phyloP scores from a whole-genome alignment of 192 early-diverging fungal genomes.

The Coemansia guatemalensis region DNA sequence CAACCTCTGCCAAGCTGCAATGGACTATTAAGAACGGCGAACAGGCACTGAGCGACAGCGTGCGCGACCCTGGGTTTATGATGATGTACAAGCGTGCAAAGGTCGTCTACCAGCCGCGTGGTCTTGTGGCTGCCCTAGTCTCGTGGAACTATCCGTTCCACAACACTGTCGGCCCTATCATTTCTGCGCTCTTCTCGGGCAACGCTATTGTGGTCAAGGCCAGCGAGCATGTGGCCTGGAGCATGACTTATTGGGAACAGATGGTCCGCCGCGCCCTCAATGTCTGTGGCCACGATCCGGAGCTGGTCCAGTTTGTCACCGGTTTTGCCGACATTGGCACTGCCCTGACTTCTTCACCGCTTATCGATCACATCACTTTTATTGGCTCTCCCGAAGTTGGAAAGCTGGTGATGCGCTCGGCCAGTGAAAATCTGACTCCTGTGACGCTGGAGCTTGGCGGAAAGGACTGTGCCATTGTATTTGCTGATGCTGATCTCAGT shows the following conservation, averaged over 20 bases:
- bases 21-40: constrained; percentile 84
- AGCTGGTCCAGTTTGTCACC: constrained; percentile 75
- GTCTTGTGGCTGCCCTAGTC: constrained; percentile 78
- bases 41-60: constrained; percentile 62
- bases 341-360: constrained; percentile 61
- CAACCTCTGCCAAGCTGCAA: constrained; percentile 72
- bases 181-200: constrained; percentile 79
- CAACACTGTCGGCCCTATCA: constrained; percentile 75
- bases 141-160: constrained; percentile 91
- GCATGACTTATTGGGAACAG: constrained; percentile 63
- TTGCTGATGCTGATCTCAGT: constrained; percentile 67
- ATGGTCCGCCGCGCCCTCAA: constrained; percentile 66
- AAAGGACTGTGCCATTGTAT: constrained; percentile 84
- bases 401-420: constrained; percentile 69
- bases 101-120: constrained; percentile 78
- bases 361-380: constrained; percentile 78
- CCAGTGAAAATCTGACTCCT: constrained; percentile 73
- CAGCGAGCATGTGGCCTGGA: constrained; percentile 85
- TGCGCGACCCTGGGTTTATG: constrained; percentile 65
- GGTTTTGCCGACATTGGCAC: constrained; percentile 82
- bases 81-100: constrained; percentile 75
- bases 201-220: constrained; percentile 85
- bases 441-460: constrained; percentile 89
- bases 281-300: constrained; percentile 71
- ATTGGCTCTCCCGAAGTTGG: constrained; percentile 86